Base-by-base conservation (phyloP, 768 basidiomycete species). In the Mycena alexandri region DNA sequence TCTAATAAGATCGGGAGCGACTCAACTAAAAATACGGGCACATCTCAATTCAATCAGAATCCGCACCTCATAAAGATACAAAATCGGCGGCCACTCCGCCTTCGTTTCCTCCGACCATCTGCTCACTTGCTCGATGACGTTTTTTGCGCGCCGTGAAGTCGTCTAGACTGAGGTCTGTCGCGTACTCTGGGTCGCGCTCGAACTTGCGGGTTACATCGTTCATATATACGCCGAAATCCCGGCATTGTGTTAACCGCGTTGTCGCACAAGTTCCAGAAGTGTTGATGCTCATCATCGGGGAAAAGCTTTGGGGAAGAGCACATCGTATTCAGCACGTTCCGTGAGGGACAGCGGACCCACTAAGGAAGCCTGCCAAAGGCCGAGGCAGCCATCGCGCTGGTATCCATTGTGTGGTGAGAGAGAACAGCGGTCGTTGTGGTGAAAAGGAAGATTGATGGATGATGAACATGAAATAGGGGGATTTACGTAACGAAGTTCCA, bases 1-100 rank as follows among this genome's bases (percentile, higher is more conserved):
- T 67, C 76, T 77, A 43, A 29, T 29, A 19, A 52, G 43, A 43
- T 44, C 34, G 34, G 29, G 29, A 3, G 29, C 29, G 29, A n/a
- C 29, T 29, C 3, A 29, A 6, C 6, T 3, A 3, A 29, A 29
- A 29, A 29, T 29, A 6, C 29, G 29, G 29, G 29, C 29, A 6
- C 3, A 29, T 29, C 29, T 29, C 29, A 29, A 29, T 29, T 29
- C 29, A 6, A 29, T 29, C 29, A 29, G 29, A 2, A 44, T 42
- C 61, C 74, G 29, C 56, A 79, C 79, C 77, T 80, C 79, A 61
- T 75, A 80, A 11, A 63, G 33, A 48, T 78, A 80, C 58, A 78
- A 55, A 57, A 79, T 80, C 2, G 77, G 78, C 36, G 65, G 54
- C 76, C 76, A 79, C 54, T 75, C 60, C 63, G 42, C 2, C 8